Conservation (phyloP, 139 green algal species). For the Closterium sp. region DNA sequence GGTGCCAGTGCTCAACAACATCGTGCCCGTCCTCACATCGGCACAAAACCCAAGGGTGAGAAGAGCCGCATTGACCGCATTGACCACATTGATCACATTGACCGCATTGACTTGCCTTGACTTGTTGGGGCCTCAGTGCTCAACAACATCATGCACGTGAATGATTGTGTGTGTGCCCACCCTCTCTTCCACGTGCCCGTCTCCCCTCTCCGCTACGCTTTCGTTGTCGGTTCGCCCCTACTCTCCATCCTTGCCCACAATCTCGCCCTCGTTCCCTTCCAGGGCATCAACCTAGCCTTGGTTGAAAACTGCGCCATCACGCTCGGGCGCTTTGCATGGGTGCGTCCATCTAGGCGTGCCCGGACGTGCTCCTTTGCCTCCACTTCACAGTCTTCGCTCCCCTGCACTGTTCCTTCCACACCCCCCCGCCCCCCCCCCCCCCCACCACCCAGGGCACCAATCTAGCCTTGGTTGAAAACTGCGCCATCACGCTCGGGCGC, state of each 20-base stretch:
- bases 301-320: constrained; percentile 91
- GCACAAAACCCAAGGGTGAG: neutral
- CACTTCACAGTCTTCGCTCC: too few species aligned
- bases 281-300: constrained; percentile 44
- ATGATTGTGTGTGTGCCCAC: too few species aligned
- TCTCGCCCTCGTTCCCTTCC: constrained; percentile 50
- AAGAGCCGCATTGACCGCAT: too few species aligned
- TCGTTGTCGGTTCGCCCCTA: constrained; percentile 58
- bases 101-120: neutral
- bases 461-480: constrained; percentile 80
- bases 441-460: neutral
- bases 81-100: neutral
- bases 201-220: too few species aligned
- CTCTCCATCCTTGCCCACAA: constrained; percentile 73
- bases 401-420: too few species aligned
- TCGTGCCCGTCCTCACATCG: constrained; percentile 64
- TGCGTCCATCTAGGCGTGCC: too few species aligned
- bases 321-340: constrained; percentile 75
- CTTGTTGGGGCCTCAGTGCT: neutral
- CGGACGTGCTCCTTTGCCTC: constrained; percentile 71
- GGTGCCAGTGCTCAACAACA: constrained; percentile 55
- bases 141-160: neutral
- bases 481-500: constrained; percentile 85
- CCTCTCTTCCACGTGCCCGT: too few species aligned
- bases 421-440: constrained; percentile 69